These are phyloP conservation scores for Fraxinus quadrangulata DNA, from an alignment of 257 asterid genomes.

Conservation along the genomic window DNA sequence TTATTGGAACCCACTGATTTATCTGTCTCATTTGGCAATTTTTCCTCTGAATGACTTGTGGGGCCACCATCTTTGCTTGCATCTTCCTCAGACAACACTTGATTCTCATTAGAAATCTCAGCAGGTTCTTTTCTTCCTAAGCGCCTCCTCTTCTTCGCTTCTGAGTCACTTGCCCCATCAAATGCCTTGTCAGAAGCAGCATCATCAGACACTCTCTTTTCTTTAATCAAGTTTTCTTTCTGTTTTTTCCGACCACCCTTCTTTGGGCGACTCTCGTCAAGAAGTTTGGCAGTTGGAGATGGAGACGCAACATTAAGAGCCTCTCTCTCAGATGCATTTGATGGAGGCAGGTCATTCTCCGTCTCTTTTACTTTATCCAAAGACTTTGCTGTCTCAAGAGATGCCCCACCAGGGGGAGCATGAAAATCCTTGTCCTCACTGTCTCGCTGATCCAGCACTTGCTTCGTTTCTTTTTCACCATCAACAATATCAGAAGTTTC, in stretches of 20 bases:
- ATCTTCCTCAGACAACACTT: slow-evolving; percentile 38
- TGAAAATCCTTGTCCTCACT: slow-evolving; percentile 35
- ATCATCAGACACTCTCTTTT: slow-evolving; percentile 40
- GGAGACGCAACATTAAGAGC: slow-evolving; percentile 49
- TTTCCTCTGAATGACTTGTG: slow-evolving; percentile 54
- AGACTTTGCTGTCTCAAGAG: slow-evolving; percentile 45
- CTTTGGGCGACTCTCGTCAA: slow-evolving; percentile 45
- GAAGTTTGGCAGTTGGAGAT: slow-evolving; percentile 46
- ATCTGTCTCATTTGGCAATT: slow-evolving; percentile 35
- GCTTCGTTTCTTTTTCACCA: slow-evolving; percentile 44
- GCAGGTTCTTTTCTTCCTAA: slow-evolving; percentile 31
- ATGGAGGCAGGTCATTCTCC: slow-evolving; percentile 38
- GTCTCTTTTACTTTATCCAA: slow-evolving; percentile 44
- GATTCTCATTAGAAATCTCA: slow-evolving; percentile 44
- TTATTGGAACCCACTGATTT: slow-evolving; percentile 35
- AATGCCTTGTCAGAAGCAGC: slow-evolving; percentile 42
- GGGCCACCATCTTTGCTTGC: slow-evolving; percentile 45
- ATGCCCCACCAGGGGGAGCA: slow-evolving; percentile 40
- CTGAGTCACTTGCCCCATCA: slow-evolving; percentile 50
- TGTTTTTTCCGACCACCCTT: slow-evolving; percentile 36
- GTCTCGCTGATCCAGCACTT: slow-evolving; percentile 38
- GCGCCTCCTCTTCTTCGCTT: slow-evolving; percentile 32
- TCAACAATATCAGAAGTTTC: slow-evolving; percentile 46
- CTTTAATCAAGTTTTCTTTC: slow-evolving; percentile 42
- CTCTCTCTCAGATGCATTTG: slow-evolving; percentile 53